phyloP scores from a whole-genome alignment of 78 protist genomes.

The Polysphondylium violaceum region DNA sequence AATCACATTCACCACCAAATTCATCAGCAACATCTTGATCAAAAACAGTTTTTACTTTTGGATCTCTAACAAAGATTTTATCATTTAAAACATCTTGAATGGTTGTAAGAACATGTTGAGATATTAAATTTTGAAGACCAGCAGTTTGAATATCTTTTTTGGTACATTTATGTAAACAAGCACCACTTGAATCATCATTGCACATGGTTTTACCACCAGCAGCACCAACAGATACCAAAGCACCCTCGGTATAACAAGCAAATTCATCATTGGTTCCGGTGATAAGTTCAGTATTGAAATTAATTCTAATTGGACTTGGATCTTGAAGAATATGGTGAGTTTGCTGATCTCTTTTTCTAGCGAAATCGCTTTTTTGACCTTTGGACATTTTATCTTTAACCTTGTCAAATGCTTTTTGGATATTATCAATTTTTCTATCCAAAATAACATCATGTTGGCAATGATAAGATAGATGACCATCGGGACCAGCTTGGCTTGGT shows the following conservation, averaged over 20 bases:
- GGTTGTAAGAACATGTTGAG: neutral
- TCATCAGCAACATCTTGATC: neutral
- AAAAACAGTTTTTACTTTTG: neutral
- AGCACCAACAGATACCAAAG: neutral
- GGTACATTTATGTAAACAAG: constrained; percentile 18
- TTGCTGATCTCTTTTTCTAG: too few species aligned
- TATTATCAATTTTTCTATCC: neutral
- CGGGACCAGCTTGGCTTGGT: neutral
- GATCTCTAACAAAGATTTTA: constrained; percentile 22
- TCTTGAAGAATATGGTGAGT: too few species aligned
- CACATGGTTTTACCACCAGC: neutral
- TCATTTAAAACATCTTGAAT: constrained; percentile 5
- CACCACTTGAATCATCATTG: neutral
- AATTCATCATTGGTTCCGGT: neutral
- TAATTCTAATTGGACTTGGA: constrained; percentile 13
- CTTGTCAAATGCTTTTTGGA: neutral
- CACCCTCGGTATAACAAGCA: constrained; percentile 32
- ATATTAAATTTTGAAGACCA: neutral
- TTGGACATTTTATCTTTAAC: neutral
- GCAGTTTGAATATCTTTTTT: constrained; percentile 11
- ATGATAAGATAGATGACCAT: too few species aligned
- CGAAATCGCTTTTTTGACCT: neutral
- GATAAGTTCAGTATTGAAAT: constrained; percentile 6
- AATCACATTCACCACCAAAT: constrained; percentile 32
- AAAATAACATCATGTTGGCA: neutral